Conservation (phyloP, 2,329 filamentous ascomycete species). For the Cladosporium sp. region DNA sequence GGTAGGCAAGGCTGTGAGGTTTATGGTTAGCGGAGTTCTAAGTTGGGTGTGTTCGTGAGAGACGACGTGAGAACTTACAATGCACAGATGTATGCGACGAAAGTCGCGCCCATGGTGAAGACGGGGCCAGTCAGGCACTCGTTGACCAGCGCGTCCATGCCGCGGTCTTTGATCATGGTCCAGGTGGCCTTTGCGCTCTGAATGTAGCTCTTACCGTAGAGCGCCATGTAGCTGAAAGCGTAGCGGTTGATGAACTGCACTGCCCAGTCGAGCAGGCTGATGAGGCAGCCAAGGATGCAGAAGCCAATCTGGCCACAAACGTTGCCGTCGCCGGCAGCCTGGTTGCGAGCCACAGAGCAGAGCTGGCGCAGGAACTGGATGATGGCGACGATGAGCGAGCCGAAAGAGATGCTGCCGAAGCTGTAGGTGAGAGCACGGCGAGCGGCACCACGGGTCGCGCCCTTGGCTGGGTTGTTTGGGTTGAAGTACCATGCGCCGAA, state of each 20-base stretch:
- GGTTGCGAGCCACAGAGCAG: constrained; percentile 70
- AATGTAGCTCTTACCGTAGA: constrained; percentile 88
- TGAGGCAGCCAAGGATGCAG: constrained; percentile 72
- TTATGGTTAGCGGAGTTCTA: neutral
- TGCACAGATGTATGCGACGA: constrained; percentile 78
- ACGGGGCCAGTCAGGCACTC: constrained; percentile 68
- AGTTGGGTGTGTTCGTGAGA: neutral
- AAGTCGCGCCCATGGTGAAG: constrained; percentile 60
- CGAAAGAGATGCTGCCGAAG: constrained; percentile 85
- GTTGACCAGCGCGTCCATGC: constrained; percentile 84
- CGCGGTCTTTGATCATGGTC: constrained; percentile 67
- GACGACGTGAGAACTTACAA: constrained; percentile 39
- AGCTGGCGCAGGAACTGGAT: constrained; percentile 80
- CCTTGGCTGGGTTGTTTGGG: constrained; percentile 63
- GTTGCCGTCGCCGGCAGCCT: constrained; percentile 63
- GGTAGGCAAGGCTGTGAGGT: constrained; percentile 58
- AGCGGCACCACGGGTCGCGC: constrained; percentile 78
- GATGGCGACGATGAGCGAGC: constrained; percentile 79
- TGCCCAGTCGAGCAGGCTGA: constrained; percentile 77
- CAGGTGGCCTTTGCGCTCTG: constrained; percentile 84
- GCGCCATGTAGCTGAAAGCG: constrained; percentile 70
- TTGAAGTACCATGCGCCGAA: constrained; percentile 95
- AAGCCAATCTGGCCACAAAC: constrained; percentile 63
- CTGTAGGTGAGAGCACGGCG: constrained; percentile 81
- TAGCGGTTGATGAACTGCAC: constrained; percentile 79